phyloP scores from a whole-genome alignment of 2,329 filamentous ascomycete species.

The Fusarium sp. region DNA sequence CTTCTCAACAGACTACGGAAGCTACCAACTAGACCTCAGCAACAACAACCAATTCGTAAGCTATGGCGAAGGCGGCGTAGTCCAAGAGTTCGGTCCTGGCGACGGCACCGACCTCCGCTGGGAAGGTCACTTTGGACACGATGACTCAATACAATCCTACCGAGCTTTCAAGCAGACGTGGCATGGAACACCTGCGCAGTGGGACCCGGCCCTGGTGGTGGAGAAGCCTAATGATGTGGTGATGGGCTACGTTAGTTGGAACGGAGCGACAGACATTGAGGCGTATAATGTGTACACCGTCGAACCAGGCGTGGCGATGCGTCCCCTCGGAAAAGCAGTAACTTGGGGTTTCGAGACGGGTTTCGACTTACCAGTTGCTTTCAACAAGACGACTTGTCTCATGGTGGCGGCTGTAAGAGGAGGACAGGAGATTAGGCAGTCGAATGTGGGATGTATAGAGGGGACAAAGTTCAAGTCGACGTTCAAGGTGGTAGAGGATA shows the following conservation, averaged over 20 bases:
- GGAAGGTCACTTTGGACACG: conserved; percentile 41
- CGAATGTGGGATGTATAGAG: conserved; percentile 36
- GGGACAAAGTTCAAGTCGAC: conserved; percentile 30
- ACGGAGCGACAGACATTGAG: conserved; percentile 44
- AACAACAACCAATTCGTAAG: conserved; percentile 43
- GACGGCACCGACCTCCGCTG: conserved; percentile 40
- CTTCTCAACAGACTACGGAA: conserved; percentile 32
- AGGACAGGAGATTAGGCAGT: conserved; percentile 33
- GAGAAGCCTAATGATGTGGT: conserved; percentile 10
- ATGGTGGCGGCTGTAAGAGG: conserved; percentile 35
- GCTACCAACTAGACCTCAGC: conserved; percentile 27
- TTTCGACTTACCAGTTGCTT: conserved; percentile 28
- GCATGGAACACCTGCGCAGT: conserved; percentile 37
- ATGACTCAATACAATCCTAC: conserved; percentile 37
- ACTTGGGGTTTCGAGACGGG: conserved; percentile 41
- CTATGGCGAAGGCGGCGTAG: conserved; percentile 39
- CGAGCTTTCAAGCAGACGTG: conserved; percentile 43
- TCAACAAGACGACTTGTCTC: conserved; percentile 36
- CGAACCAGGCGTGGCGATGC: neutral
- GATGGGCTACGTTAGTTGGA: conserved; percentile 43
- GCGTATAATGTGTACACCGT: conserved; percentile 38
- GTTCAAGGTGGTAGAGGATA: neutral
- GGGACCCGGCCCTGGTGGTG: conserved; percentile 27
- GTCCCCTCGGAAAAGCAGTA: neutral
- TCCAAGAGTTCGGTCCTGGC: conserved; percentile 42